Base-by-base conservation (phyloP, 1,284 basidiomycete genomes). In the Spongiforma sp. region DNA sequence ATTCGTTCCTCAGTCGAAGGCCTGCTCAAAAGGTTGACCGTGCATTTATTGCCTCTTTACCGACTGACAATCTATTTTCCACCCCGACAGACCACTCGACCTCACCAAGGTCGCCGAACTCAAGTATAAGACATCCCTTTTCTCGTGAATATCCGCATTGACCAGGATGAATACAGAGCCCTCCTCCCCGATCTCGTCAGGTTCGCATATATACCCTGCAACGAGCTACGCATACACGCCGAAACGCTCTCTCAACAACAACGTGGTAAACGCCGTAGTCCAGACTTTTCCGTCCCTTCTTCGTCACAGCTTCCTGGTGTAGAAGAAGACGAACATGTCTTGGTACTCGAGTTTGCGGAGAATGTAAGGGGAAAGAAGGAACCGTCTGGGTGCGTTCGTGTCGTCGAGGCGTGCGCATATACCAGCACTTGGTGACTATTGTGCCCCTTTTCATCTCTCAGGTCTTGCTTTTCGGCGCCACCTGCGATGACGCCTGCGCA, bases 61-160 rank as follows among this genome's bases (percentile, higher is more conserved):
- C 30, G 5, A 34, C 46, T 8, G 4, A 53, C n/a, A n/a, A 21
- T 30, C 55, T 36, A 62, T 60, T 74, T 37, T 61, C 26, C 33
- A 48, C 12, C 33, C 43, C 53, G 50, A 58, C 50, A 95, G 93
- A 55, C 91, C 93, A 1, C 80, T 97, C n/a, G 89, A 95, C 65
- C 80, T 96, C 21, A 77, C 82, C 36, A 87, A 89, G 69, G 88
- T 97, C 30, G 92, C 94, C 5, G 92, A 96, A 77, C 83, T 97
- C 66, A 96, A 96, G 90, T 95, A 63, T 65, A 84, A 62, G n/a
- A 34, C 24, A 1, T 33, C 26, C 1, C 19, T 57, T 33, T n/a
- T 46, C 19, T 21, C n/a, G 32, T 58, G 24, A 41, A 34, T 33
- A 0, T 11, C 9, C 14, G n/a, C 11, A 50, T 39, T 59, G n/a